phyloP scores from a whole-genome alignment of 768 basidiomycete species.

The Auriscalpium orientale region DNA sequence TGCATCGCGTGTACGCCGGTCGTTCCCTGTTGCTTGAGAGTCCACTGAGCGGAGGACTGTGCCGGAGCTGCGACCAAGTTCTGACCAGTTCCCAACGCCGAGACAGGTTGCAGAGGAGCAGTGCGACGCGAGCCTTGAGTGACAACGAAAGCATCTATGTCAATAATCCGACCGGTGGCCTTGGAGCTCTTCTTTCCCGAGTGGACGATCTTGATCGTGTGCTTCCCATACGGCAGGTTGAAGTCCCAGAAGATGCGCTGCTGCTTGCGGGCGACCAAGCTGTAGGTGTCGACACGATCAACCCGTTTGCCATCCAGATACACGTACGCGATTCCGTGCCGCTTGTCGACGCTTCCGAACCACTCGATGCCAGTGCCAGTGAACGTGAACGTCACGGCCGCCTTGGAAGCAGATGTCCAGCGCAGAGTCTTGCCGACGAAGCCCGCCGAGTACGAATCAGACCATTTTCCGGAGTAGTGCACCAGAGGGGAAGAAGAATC shows the following conservation, averaged over 20 bases:
- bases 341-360: constrained; percentile 55
- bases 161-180: constrained; percentile 30
- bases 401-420: constrained; percentile 40
- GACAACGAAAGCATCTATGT: constrained; percentile 64
- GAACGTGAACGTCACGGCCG: constrained; percentile 52
- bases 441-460: constrained; percentile 39
- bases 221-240: constrained; percentile 41
- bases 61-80: constrained; percentile 13
- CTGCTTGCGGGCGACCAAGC: constrained; percentile 31
- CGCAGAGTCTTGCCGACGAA: constrained; percentile 45
- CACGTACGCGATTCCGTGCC: constrained; percentile 49
- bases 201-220: constrained; percentile 60
- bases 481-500: constrained; percentile 65
- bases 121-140: constrained; percentile 31
- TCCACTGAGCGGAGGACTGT: constrained; percentile 34
- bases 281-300: constrained; percentile 40
- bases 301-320: constrained; percentile 48
- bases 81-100: constrained; percentile 5
- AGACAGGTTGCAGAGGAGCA: constrained; percentile 1
- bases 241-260: constrained; percentile 62
- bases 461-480: constrained; percentile 55
- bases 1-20: constrained; percentile 82
- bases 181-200: constrained; percentile 34
- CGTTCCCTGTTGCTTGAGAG: constrained; percentile 52
- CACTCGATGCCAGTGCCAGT: constrained; percentile 72